phyloP scores from a whole-genome alignment of 306 rosid genomes.

The Cucurbita moschata region DNA sequence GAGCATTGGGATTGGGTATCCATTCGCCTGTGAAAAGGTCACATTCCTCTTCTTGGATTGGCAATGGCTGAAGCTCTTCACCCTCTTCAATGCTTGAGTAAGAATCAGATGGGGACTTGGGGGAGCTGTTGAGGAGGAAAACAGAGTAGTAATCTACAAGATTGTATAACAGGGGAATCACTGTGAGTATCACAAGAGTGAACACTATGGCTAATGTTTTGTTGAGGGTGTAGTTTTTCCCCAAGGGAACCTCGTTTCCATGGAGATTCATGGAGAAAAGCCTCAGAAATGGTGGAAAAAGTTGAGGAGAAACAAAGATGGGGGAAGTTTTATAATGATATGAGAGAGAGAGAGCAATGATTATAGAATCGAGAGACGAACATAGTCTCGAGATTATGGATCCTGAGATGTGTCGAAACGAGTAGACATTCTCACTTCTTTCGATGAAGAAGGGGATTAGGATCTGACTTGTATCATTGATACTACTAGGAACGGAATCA shows the following conservation, averaged over 20 bases:
- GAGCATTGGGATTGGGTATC: constrained; percentile 67
- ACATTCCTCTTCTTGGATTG: constrained; percentile 14
- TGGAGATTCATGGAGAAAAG: background rate
- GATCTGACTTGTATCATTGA: too few relatives aligned
- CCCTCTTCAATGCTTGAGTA: background rate
- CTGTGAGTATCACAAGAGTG: background rate
- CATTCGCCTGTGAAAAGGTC: constrained; percentile 76
- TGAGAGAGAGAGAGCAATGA: too few relatives aligned
- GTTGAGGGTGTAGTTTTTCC: background rate
- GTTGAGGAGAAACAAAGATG: background rate
- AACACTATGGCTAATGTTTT: background rate
- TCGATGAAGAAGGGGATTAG: too few relatives aligned
- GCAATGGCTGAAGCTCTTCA: too few relatives aligned
- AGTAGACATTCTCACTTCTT: too few relatives aligned
- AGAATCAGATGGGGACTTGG: background rate
- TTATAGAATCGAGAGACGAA: too few relatives aligned
- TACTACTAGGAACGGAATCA: too few relatives aligned
- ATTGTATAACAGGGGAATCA: background rate
- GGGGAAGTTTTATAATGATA: background rate
- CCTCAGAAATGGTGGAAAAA: too few relatives aligned
- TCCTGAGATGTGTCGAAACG: too few relatives aligned
- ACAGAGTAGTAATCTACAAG: background rate
- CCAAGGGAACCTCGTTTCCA: background rate
- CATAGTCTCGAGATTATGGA: too few relatives aligned
- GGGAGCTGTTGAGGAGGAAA: background rate